Evolutionary conservation across 768 basidiomycete genomes (phyloP).

Genomic region (Gloeopeniophorella convolvens): DNA sequence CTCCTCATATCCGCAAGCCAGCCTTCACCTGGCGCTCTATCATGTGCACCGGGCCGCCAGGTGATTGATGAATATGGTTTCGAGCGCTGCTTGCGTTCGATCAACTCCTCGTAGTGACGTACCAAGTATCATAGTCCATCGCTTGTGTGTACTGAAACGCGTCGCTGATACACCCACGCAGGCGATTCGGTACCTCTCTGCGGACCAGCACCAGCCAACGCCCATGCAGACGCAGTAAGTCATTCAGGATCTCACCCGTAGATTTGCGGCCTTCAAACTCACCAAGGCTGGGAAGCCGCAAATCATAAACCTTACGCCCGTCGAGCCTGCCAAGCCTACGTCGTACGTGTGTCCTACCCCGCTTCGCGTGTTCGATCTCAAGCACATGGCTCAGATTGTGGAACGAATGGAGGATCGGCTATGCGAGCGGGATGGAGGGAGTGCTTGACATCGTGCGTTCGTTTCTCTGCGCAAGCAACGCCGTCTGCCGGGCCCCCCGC

Average conservation of each 20-base stretch:
- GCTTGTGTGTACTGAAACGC: too few relatives aligned
- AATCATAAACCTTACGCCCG: slow-evolving; percentile 85
- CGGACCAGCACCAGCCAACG: slow-evolving; percentile 67
- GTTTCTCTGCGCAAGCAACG: slow-evolving; percentile 26
- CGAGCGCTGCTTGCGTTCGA: too few relatives aligned
- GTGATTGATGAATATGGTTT: too few relatives aligned
- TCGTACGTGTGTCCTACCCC: slow-evolving; percentile 46
- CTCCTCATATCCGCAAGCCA: too few relatives aligned
- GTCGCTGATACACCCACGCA: slow-evolving; percentile 27
- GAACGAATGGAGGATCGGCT: slow-evolving; percentile 87
- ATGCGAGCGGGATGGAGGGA: slow-evolving; percentile 58
- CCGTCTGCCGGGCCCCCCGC: background rate
- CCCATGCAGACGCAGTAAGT: slow-evolving; percentile 55
- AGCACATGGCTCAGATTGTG: slow-evolving; percentile 54
- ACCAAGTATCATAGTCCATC: too few relatives aligned
- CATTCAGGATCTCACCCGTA: slow-evolving; percentile 58
- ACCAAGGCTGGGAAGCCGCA: slow-evolving; percentile 92
- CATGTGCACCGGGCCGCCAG: too few relatives aligned
- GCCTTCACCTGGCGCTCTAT: too few relatives aligned
- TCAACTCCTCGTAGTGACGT: too few relatives aligned
- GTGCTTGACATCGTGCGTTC: slow-evolving; percentile 53
- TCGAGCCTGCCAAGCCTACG: slow-evolving; percentile 76
- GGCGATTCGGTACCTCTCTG: slow-evolving; percentile 82
- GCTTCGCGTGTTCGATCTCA: background rate
- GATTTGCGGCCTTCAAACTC: slow-evolving; percentile 60